phyloP scores from a whole-genome alignment of 1,139 yeast species.

The Ogataea hybrid region DNA sequence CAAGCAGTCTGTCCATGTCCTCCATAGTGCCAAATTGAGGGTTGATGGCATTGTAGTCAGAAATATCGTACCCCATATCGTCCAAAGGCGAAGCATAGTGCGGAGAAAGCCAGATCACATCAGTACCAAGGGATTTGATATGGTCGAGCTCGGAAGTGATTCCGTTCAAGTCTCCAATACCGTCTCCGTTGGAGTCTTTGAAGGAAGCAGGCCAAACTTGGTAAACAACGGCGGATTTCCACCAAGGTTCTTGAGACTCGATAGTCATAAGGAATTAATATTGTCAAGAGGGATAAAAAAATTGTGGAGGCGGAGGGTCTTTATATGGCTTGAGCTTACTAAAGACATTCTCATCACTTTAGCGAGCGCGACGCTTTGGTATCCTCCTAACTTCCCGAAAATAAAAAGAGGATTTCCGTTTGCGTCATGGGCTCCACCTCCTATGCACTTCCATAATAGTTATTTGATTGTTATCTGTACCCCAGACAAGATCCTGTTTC shows the following conservation, averaged over 20 bases:
- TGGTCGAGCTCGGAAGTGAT: constrained; percentile 49
- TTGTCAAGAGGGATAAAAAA: too few species aligned
- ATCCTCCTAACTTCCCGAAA: neutral
- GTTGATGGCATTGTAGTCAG: constrained; percentile 50
- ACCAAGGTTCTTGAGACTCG: constrained; percentile 37
- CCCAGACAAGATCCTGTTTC: neutral
- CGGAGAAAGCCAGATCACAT: constrained; percentile 46
- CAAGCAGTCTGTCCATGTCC: constrained; percentile 49
- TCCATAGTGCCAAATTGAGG: constrained; percentile 53
- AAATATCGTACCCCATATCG: constrained; percentile 64
- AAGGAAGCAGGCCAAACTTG: constrained; percentile 61
- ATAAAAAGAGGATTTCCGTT: neutral
- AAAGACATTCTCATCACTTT: too few species aligned
- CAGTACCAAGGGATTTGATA: constrained; percentile 49
- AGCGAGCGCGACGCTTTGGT: too few species aligned
- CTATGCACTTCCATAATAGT: neutral
- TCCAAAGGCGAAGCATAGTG: constrained; percentile 57
- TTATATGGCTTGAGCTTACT: too few species aligned
- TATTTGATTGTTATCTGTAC: neutral
- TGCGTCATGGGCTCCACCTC: neutral
- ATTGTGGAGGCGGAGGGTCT: too few species aligned
- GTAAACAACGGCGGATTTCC: constrained; percentile 56
- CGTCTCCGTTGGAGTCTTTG: constrained; percentile 58
- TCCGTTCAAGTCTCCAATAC: constrained; percentile 56
- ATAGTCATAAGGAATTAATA: neutral